Base-by-base conservation (phyloP, 345 rosid species). In the Sisymbrium altissimum region DNA sequence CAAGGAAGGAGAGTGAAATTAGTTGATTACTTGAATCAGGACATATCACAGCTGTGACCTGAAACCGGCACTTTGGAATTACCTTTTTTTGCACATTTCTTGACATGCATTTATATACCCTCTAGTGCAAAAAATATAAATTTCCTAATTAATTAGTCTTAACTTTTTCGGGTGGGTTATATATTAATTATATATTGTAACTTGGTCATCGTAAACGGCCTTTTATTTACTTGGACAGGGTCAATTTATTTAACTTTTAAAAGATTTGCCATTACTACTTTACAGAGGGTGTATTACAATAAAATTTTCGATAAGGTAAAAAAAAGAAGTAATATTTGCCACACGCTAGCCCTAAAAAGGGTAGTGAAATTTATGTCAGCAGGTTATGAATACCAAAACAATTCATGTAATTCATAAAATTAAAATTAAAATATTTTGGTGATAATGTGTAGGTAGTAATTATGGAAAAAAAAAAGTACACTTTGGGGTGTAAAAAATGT, bases 41-140 rank as follows among this genome's bases (percentile, higher is more conserved):
- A 68, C 79, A 74, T 58, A 7, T 41, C 56, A 60, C 68, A 68
- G 79, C 73, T 75, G 68, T 68, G 56, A 60, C 74, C 64, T 60
- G 69, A 29, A 62, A 68, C 79, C 56, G 48, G 48, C 62, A 40
- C 64, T 59, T 67, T 75, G 68, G 54, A 49, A 39, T 59, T 49
- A 59, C 39, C 53, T 15, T 33, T 67, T 72, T 44, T 27, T 43
- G 72, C 11, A 57, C 53, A 46, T 74, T 66, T 57, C 53, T 46
- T 66, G n/a, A 50, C 67, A 46, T 65, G 66, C 25, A 56, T 65
- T 39, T 36, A 36, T 56, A 12, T 49, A 13, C 41, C 55, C 57
- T 55, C 59, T 73, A 12, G 25, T 55, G 25, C 15, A 60, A 46
- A 48, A 25, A 15, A 49, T 18, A 39, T 0, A 1, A 59, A 40